Conservation (phyloP, 2,329 filamentous ascomycete genomes). For the Calonectria pauciramosa region DNA sequence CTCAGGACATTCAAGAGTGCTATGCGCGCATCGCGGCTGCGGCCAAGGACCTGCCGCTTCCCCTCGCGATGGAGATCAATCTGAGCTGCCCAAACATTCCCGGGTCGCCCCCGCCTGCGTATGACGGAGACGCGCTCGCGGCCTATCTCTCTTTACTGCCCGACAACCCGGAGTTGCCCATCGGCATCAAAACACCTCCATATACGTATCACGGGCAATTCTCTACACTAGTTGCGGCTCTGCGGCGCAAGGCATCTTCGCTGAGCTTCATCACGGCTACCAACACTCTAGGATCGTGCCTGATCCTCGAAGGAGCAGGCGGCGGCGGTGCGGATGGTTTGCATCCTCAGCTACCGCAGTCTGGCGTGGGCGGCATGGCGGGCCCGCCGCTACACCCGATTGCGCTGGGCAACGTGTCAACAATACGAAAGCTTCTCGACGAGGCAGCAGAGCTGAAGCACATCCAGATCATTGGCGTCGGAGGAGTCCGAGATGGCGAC, state of each 20-base stretch:
- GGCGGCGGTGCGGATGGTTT: conserved; percentile 21
- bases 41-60: conserved; percentile 57
- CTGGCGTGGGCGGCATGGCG: conserved; percentile 78
- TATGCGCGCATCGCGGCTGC: conserved; percentile 62
- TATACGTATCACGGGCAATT: conserved; percentile 81
- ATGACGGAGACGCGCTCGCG: conserved; percentile 64
- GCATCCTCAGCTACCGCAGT: conserved; percentile 63
- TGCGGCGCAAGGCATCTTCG: conserved; percentile 52
- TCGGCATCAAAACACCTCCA: conserved; percentile 81
- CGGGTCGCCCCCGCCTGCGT: conserved; percentile 77
- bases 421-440: conserved; percentile 73
- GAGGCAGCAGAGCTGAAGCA: conserved; percentile 59
- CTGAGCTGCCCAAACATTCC: conserved; percentile 84
- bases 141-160: conserved; percentile 68
- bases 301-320: conserved; percentile 63
- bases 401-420: conserved; percentile 81
- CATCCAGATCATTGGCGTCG: conserved; percentile 78
- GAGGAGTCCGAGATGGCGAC: conserved; percentile 75
- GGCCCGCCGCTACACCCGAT: conserved; percentile 80
- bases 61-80: conserved; percentile 81
- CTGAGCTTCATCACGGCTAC: conserved; percentile 80
- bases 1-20: conserved; percentile 68
- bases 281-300: conserved; percentile 78
- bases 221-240: conserved; percentile 64
- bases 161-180: conserved; percentile 51